Percentiles rank a stretch among this genome's conserved stretches.
Evolutionary conservation across 441 rosid genomes (phyloP).

Genomic region (Populus tomentosa): DNA sequence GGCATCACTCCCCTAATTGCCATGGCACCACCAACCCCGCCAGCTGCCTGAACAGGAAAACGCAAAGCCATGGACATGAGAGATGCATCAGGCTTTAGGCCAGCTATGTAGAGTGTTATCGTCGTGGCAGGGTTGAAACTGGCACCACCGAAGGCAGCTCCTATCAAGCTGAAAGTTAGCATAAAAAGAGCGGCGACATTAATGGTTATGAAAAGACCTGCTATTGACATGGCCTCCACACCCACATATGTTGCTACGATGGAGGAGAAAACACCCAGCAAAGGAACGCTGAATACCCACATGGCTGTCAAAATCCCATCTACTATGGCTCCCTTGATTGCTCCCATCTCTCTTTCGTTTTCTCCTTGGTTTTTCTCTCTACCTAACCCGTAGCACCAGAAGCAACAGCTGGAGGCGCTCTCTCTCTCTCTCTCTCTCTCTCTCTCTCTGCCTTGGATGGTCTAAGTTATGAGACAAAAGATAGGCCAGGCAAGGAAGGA

Average conservation of each 20-base stretch:
- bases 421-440: too few species aligned
- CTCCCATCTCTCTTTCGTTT: constrained; percentile 20
- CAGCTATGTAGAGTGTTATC: too few species aligned
- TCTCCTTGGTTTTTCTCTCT: background rate
- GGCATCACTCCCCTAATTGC: constrained; percentile 58
- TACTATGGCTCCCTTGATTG: constrained; percentile 29
- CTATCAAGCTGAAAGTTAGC: too few species aligned
- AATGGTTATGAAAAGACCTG: too few species aligned
- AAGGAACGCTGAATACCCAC: constrained; percentile 44
- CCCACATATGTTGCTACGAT: constrained; percentile 26
- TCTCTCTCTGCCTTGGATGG: background rate
- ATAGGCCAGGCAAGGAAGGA: background rate
- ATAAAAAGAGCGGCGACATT: too few species aligned
- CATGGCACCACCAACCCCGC: constrained; percentile 63
- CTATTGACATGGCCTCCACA: constrained; percentile 24
- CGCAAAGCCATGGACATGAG: constrained; percentile 29
- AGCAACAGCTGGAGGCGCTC: background rate
- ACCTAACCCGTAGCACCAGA: background rate
- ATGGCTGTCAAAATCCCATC: constrained; percentile 34
- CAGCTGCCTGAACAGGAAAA: constrained; percentile 64
- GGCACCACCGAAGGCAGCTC: too few species aligned
- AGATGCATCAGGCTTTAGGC: too few species aligned
- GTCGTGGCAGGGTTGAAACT: too few species aligned
- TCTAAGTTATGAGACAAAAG: background rate
- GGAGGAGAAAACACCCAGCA: constrained; percentile 30